Conservation (phyloP, 2,329 filamentous ascomycete genomes). For the Sphaceloma murrayae region DNA sequence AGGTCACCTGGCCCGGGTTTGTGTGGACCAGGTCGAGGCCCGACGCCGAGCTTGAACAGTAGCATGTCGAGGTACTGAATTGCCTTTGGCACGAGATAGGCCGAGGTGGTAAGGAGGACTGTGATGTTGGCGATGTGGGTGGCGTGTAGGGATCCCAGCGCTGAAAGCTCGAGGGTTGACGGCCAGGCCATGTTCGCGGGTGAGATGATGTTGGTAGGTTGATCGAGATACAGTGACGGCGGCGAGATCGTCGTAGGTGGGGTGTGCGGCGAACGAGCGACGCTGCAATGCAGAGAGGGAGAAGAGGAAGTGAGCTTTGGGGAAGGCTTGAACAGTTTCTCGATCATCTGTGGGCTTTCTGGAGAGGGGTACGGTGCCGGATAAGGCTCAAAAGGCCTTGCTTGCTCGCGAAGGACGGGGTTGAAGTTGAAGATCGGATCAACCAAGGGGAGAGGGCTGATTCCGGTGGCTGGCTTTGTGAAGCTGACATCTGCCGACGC, state of each 20-base stretch:
- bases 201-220: background rate
- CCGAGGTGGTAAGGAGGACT: background rate
- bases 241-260: background rate
- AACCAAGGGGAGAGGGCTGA: too few relatives aligned
- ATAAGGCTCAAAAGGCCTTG: too few relatives aligned
- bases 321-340: background rate
- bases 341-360: background rate
- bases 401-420: too few relatives aligned
- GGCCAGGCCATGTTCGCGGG: background rate
- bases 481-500: background rate
- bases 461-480: background rate
- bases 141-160: background rate
- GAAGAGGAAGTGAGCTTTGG: background rate
- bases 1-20: background rate
- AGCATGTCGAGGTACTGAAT: background rate
- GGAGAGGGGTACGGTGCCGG: too few relatives aligned
- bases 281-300: background rate
- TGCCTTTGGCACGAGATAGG: background rate
- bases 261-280: background rate
- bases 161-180: background rate
- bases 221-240: too few relatives aligned
- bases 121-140: conserved; percentile 4
- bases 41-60: background rate
- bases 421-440: background rate
- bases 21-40: background rate